phyloP scores from a whole-genome alignment of 1,284 basidiomycete species.

The Heterobasidion parviporum region DNA sequence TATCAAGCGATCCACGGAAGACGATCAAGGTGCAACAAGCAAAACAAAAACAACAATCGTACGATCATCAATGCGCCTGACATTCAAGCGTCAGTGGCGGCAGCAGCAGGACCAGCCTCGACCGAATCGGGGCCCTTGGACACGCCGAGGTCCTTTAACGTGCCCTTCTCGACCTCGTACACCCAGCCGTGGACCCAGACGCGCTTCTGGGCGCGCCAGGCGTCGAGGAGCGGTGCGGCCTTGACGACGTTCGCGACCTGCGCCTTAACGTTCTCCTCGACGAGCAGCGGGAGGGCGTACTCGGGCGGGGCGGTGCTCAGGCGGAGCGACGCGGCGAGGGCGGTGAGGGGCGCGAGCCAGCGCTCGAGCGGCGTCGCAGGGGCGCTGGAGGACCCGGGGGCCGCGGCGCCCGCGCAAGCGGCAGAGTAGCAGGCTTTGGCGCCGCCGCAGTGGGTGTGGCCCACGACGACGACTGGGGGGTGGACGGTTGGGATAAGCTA shows the following conservation, averaged over 20 bases:
- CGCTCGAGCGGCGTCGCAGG: slow-evolving; percentile 49
- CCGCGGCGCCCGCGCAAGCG: slow-evolving; percentile 44
- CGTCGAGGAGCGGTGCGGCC: slow-evolving; percentile 53
- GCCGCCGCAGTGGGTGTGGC: slow-evolving; percentile 80
- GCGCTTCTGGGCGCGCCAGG: slow-evolving; percentile 65
- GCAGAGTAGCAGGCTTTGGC: slow-evolving; percentile 25
- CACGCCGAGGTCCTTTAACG: slow-evolving; percentile 62
- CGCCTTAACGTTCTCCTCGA: slow-evolving; percentile 70
- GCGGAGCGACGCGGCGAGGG: slow-evolving; percentile 43
- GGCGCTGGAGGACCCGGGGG: slow-evolving; percentile 20
- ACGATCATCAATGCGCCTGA: no score
- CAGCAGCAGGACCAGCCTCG: slow-evolving; percentile 28
- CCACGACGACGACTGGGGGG: slow-evolving; percentile 65
- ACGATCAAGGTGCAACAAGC: no score
- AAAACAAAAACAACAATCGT: no score
- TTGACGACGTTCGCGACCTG: slow-evolving; percentile 71
- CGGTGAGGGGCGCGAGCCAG: slow-evolving; percentile 69
- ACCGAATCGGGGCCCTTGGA: slow-evolving; percentile 45
- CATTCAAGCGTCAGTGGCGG: no score
- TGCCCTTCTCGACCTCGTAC: slow-evolving; percentile 68
- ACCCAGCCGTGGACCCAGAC: slow-evolving; percentile 82
- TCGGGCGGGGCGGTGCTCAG: slow-evolving; percentile 28
- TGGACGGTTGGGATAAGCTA: slow-evolving; percentile 19
- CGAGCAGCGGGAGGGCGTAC: slow-evolving; percentile 47
- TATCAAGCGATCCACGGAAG: no score